A percentile compares a stretch with the other conserved stretches of the same genome.
These are phyloP conservation scores for Beauveria caledonica DNA, from an alignment of 2,329 filamentous ascomycete species.

Conservation along the genomic window DNA sequence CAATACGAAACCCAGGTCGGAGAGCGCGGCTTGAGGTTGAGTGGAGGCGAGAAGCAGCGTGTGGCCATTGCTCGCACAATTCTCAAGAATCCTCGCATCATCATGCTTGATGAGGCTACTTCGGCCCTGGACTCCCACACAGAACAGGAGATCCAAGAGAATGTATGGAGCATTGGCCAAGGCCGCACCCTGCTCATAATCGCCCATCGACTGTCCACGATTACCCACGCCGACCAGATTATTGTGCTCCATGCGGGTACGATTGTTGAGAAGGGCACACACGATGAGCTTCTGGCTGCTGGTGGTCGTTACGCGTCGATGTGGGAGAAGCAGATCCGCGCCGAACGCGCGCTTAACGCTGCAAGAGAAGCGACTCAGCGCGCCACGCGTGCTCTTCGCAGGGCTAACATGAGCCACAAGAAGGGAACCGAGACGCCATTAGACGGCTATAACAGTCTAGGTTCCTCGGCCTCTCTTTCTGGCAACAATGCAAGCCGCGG, in stretches of 20 bases:
- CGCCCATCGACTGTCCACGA: slow-evolving; percentile 79
- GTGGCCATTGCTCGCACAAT: slow-evolving; percentile 91
- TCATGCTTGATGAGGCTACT: slow-evolving; percentile 88
- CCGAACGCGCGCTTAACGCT: slow-evolving; percentile 51
- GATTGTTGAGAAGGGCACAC: slow-evolving; percentile 70
- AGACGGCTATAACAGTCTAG: slow-evolving; percentile 37
- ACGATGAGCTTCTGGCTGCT: slow-evolving; percentile 62
- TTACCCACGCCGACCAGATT: slow-evolving; percentile 80
- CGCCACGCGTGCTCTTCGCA: slow-evolving; percentile 31
- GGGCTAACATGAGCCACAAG: slow-evolving; percentile 39
- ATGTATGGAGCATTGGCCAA: slow-evolving; percentile 70
- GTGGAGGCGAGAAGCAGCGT: slow-evolving; percentile 87
- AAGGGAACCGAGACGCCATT: slow-evolving; percentile 34
- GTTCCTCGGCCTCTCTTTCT: slow-evolving; percentile 35
- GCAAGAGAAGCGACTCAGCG: slow-evolving; percentile 29
- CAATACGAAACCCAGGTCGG: slow-evolving; percentile 85
- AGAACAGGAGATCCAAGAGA: slow-evolving; percentile 85
- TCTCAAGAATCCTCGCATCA: slow-evolving; percentile 83
- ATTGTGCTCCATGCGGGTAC: slow-evolving; percentile 69
- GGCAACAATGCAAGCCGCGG: slow-evolving; percentile 23
- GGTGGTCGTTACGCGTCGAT: slow-evolving; percentile 73
- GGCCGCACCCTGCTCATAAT: slow-evolving; percentile 93
- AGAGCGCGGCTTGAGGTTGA: slow-evolving; percentile 77
- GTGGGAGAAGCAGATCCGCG: slow-evolving; percentile 83
- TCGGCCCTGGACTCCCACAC: slow-evolving; percentile 87